A percentile compares a stretch with the other conserved stretches of the same genome.
Conservation (phyloP, 1,284 basidiomycete species). For the Cutaneotrichosporon sp. region DNA sequence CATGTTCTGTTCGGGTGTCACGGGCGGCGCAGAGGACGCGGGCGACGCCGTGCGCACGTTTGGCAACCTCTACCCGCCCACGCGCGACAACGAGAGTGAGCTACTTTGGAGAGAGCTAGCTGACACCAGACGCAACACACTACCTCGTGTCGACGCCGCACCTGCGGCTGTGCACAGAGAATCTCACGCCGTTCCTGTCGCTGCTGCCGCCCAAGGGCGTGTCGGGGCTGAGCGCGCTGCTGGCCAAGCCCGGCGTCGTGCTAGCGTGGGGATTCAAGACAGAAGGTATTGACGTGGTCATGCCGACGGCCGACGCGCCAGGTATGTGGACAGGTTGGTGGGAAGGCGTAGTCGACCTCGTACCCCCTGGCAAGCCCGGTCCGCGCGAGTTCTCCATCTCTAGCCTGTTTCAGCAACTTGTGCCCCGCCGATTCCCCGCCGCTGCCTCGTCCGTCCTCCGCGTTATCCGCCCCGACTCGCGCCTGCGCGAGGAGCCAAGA, state of each 20-base stretch:
- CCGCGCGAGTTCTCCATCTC: slow-evolving; percentile 71
- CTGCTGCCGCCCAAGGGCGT: slow-evolving; percentile 85
- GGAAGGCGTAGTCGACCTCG: slow-evolving; percentile 74
- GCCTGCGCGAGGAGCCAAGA: not conserved
- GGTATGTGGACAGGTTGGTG: slow-evolving; percentile 64
- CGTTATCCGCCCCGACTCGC: slow-evolving; percentile 25
- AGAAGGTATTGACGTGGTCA: slow-evolving; percentile 43
- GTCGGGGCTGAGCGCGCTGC: slow-evolving; percentile 79
- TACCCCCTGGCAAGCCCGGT: slow-evolving; percentile 52
- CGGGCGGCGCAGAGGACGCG: slow-evolving; percentile 60
- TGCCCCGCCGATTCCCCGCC: slow-evolving; percentile 57
- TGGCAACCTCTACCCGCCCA: slow-evolving; percentile 56
- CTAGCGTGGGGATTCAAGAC: slow-evolving; percentile 71
- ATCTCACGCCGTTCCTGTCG: slow-evolving; percentile 90
- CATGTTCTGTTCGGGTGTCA: slow-evolving; percentile 77
- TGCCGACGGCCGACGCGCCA: slow-evolving; percentile 24
- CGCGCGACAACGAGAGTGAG: slow-evolving; percentile 5
- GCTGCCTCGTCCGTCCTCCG: slow-evolving; percentile 52
- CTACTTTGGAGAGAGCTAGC: not conserved
- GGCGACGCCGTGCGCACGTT: slow-evolving; percentile 49
- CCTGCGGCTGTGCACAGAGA: slow-evolving; percentile 88
- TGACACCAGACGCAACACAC: slow-evolving; percentile 27
- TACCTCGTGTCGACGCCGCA: slow-evolving; percentile 60
- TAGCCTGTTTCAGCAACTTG: slow-evolving; percentile 64
- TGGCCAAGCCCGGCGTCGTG: slow-evolving; percentile 84